Percentiles rank a stretch among this genome's conserved stretches.
Evolutionary conservation across 768 basidiomycete species (phyloP).

Genomic region (Megacollybia marginata): DNA sequence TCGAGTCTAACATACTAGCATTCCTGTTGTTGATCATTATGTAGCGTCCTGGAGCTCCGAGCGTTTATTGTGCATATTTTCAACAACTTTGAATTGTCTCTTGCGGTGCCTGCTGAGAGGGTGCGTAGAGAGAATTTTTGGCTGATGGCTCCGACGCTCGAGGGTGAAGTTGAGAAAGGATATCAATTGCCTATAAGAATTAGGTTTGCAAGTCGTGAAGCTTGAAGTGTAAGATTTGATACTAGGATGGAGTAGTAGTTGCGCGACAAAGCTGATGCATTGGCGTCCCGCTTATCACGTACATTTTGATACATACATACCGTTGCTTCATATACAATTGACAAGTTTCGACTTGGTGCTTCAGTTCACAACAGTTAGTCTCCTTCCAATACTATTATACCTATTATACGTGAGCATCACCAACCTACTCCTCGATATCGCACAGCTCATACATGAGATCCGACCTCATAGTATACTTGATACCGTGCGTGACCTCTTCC

Average conservation of each 20-base stretch:
- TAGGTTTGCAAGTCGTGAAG: background rate
- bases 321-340: no score
- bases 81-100: slow-evolving; percentile 31
- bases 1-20: background rate
- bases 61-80: slow-evolving; percentile 32
- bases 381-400: no score
- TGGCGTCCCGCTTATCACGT: no score
- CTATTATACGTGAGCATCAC: no score
- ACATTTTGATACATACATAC: no score
- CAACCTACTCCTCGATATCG: no score
- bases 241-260: no score
- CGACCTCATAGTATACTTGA: slow-evolving; percentile 6
- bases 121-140: background rate
- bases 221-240: background rate
- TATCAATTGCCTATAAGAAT: slow-evolving; percentile 2
- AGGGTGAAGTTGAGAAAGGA: background rate
- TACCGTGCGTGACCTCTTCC: slow-evolving; percentile 1
- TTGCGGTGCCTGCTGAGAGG: slow-evolving; percentile 8
- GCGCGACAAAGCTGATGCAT: no score
- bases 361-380: no score
- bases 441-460: slow-evolving; percentile 3
- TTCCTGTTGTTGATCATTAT: background rate
- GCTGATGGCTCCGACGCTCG: slow-evolving; percentile 1
- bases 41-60: slow-evolving; percentile 31
- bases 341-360: no score